phyloP scores from a whole-genome alignment of 495 filamentous ascomycete species.

The Trichoderma reesei region DNA sequence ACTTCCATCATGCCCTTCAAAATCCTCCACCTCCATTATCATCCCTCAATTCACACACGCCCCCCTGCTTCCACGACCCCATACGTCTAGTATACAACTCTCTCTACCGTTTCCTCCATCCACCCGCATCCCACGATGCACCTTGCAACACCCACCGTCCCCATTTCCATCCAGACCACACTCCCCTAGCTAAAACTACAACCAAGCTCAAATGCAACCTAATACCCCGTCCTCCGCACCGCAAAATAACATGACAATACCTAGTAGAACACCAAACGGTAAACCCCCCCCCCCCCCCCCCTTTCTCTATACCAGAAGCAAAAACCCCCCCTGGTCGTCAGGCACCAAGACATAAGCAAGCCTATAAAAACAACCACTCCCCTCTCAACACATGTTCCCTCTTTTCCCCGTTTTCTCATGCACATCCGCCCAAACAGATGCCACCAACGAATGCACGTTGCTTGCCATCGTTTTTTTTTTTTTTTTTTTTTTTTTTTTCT shows the following conservation, averaged over 20 bases:
- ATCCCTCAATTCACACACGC: background rate
- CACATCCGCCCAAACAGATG: slow-evolving; percentile 3
- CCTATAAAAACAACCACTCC: slow-evolving; percentile 5
- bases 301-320: background rate
- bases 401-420: background rate
- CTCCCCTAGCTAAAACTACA: background rate
- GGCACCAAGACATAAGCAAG: slow-evolving; percentile 7
- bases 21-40: background rate
- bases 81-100: no score
- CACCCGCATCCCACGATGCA: background rate
- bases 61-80: background rate
- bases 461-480: background rate
- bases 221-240: background rate
- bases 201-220: background rate
- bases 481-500: background rate
- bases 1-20: background rate
- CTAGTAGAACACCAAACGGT: background rate
- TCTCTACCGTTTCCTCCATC: background rate
- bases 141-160: background rate
- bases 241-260: background rate
- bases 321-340: background rate
- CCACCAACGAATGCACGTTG: background rate
- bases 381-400: slow-evolving; percentile 5
- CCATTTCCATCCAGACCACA: background rate
- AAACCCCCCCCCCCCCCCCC: background rate